These are phyloP conservation scores for Cordyceps pruinosa DNA, from an alignment of 2,329 filamentous ascomycete species.

Conservation along the genomic window DNA sequence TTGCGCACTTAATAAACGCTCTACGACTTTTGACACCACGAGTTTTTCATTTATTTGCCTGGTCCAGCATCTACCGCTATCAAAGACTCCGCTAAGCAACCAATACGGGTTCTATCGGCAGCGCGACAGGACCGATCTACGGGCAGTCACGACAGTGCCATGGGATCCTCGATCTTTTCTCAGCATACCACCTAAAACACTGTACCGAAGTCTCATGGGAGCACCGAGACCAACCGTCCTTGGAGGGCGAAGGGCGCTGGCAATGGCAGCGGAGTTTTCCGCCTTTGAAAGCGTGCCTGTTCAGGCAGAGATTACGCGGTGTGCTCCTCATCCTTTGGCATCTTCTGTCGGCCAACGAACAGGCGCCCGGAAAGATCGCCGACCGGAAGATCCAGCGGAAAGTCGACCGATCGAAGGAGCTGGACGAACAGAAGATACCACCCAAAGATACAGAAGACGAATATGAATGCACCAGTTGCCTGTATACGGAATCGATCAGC, in stretches of 20 bases:
- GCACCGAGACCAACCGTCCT: too few relatives aligned
- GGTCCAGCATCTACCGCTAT: background rate
- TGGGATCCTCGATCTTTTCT: background rate
- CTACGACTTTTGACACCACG: too few relatives aligned
- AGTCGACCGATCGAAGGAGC: constrained; percentile 2
- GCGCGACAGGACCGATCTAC: background rate
- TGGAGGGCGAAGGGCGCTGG: too few relatives aligned
- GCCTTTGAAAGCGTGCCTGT: too few relatives aligned
- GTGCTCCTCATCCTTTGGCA: background rate
- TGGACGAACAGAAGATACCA: constrained; percentile 10
- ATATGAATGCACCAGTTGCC: constrained; percentile 1
- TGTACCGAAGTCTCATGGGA: too few relatives aligned
- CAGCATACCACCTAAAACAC: background rate
- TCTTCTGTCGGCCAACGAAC: background rate
- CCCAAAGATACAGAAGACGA: constrained; percentile 9
- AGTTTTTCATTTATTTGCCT: too few relatives aligned
- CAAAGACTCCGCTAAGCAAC: background rate
- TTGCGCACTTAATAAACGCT: too few relatives aligned
- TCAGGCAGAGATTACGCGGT: background rate
- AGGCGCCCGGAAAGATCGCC: background rate
- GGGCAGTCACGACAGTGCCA: background rate
- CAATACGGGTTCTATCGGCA: too few relatives aligned
- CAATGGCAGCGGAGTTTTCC: background rate
- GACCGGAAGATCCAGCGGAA: constrained; percentile 4
- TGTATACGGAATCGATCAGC: background rate